Conservation (phyloP, 164 flowering plant genomes). For the Berberis vulgaris region DNA sequence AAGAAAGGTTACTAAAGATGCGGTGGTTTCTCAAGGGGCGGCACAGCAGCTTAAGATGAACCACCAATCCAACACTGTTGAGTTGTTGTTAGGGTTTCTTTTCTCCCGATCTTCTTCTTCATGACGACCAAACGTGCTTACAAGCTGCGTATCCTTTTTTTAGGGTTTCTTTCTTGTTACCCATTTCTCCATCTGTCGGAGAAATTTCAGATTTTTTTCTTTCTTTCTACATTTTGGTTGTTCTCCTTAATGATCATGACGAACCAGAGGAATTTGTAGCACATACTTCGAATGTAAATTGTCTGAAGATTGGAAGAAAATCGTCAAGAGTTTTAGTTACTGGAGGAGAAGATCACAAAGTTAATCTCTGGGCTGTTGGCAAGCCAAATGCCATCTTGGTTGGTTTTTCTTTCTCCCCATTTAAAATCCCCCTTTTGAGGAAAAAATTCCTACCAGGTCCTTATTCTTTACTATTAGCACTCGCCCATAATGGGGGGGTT, state of each 20-base stretch:
- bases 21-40: no score
- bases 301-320: slow-evolving; percentile 73
- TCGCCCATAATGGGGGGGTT: no score
- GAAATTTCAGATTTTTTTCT: slow-evolving; percentile 2
- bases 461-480: no score
- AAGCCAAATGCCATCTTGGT: slow-evolving; percentile 67
- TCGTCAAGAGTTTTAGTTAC: slow-evolving; percentile 49
- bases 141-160: slow-evolving; percentile 71
- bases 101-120: slow-evolving; percentile 2
- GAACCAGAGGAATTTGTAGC: slow-evolving; percentile 78
- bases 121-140: slow-evolving; percentile 81
- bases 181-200: no score
- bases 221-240: not conserved
- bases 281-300: slow-evolving; percentile 62
- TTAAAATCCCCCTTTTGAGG: not conserved
- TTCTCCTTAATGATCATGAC: not conserved
- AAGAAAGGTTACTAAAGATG: no score
- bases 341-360: slow-evolving; percentile 85
- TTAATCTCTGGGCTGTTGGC: slow-evolving; percentile 84
- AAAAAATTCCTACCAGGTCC: no score
- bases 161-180: not conserved
- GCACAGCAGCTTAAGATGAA: no score
- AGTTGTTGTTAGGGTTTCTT: not conserved
- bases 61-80: no score
- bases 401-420: slow-evolving; percentile 11